Conservation (phyloP, 2,329 filamentous ascomycete species). For the Botrytis deweyae region DNA sequence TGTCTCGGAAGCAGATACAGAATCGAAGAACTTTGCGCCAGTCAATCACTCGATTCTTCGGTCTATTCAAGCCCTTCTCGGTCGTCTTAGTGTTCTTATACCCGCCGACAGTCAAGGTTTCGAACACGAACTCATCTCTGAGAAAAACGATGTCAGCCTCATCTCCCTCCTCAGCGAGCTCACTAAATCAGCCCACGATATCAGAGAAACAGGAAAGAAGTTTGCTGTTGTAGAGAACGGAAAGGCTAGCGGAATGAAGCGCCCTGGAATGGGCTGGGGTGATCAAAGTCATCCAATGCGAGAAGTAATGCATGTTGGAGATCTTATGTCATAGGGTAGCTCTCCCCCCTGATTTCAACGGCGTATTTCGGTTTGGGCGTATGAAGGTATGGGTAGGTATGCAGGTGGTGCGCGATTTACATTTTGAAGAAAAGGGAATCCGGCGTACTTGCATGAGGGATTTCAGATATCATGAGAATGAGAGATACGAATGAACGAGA, state of each 20-base stretch:
- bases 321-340: conserved; percentile 21
- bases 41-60: conserved; percentile 72
- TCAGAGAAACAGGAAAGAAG: conserved; percentile 74
- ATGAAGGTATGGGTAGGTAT: not conserved
- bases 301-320: conserved; percentile 24
- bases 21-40: conserved; percentile 33
- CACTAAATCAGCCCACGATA: conserved; percentile 68
- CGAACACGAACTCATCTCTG: conserved; percentile 67
- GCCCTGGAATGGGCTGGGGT: conserved; percentile 18
- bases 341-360: not conserved
- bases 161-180: conserved; percentile 74
- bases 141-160: conserved; percentile 81
- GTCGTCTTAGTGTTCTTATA: conserved; percentile 76
- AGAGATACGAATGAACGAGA: conserved; percentile 18
- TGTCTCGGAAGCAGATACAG: conserved; percentile 38
- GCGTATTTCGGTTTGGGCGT: conserved; percentile 13
- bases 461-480: conserved; percentile 16
- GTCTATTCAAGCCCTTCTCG: conserved; percentile 81
- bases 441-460: conserved; percentile 8
- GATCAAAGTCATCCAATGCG: conserved; percentile 14
- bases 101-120: conserved; percentile 67
- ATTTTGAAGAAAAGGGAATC: conserved; percentile 1
- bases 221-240: conserved; percentile 54
- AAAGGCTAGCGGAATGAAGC: conserved; percentile 9
- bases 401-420: conserved; percentile 11